Evolutionary conservation across 495 filamentous ascomycete species (phyloP).

Genomic region (Hyphodiscus hymeniophilus): DNA sequence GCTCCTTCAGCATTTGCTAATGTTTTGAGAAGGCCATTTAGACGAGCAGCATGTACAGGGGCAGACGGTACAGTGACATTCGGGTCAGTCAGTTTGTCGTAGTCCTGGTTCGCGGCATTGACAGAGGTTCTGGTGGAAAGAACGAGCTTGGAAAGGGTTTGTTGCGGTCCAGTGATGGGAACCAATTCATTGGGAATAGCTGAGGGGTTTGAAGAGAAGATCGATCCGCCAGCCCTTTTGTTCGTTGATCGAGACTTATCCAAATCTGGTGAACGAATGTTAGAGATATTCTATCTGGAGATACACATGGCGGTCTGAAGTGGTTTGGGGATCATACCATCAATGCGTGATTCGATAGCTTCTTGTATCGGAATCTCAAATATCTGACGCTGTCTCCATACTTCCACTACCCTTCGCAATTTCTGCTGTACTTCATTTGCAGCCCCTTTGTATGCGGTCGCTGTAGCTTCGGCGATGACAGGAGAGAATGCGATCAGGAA

Average conservation of each 20-base stretch:
- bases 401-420: slow-evolving; percentile 80
- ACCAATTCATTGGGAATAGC: slow-evolving; percentile 67
- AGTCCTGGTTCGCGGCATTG: slow-evolving; percentile 67
- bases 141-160: slow-evolving; percentile 61
- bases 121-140: slow-evolving; percentile 51
- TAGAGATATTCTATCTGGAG: no score
- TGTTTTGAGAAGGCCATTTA: slow-evolving; percentile 76
- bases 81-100: slow-evolving; percentile 69
- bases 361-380: slow-evolving; percentile 74
- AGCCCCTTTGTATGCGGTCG: slow-evolving; percentile 78
- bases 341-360: slow-evolving; percentile 66
- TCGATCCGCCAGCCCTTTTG: slow-evolving; percentile 56
- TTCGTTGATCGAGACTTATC: slow-evolving; percentile 63
- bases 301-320: no score
- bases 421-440: slow-evolving; percentile 78
- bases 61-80: slow-evolving; percentile 56
- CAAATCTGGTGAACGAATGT: no score
- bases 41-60: slow-evolving; percentile 84
- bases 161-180: slow-evolving; percentile 62
- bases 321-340: no score
- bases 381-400: slow-evolving; percentile 83
- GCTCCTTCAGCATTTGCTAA: slow-evolving; percentile 88
- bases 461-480: slow-evolving; percentile 78
- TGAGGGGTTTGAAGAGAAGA: slow-evolving; percentile 53
- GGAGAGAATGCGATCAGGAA: slow-evolving; percentile 87